Conservation (phyloP, 1,284 basidiomycete genomes). For the Ceratobasidium sp. region DNA sequence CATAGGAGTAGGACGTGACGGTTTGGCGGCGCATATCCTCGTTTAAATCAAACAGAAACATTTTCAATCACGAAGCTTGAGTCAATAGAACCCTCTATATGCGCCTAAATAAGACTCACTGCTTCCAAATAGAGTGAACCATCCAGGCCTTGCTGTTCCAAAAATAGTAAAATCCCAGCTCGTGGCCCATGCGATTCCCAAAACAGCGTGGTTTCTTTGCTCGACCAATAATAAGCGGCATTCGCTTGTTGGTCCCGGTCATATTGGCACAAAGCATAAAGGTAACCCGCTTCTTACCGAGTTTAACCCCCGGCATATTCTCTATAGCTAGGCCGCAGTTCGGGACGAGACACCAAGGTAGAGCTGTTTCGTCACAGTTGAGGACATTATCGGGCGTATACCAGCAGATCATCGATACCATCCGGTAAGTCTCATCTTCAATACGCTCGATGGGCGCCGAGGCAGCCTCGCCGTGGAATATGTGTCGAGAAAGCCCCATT, state of each 20-base stretch:
- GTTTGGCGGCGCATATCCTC: slow-evolving; percentile 22
- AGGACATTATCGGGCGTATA: slow-evolving; percentile 55
- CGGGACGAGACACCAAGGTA: slow-evolving; percentile 55
- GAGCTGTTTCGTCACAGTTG: slow-evolving; percentile 59
- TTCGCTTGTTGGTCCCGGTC: slow-evolving; percentile 54
- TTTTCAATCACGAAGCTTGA: neutral
- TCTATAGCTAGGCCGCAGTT: slow-evolving; percentile 52
- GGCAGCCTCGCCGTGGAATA: too few species aligned
- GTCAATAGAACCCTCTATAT: neutral
- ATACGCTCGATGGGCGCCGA: too few species aligned
- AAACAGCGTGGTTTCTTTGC: slow-evolving; percentile 53
- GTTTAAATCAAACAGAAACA: slow-evolving; percentile 4
- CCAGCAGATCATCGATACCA: neutral
- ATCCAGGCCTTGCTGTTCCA: slow-evolving; percentile 59
- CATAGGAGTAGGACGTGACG: slow-evolving; percentile 41
- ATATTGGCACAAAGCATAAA: slow-evolving; percentile 56
- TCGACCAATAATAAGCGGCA: slow-evolving; percentile 57
- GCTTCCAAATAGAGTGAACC: slow-evolving; percentile 52
- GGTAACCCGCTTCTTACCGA: slow-evolving; percentile 51
- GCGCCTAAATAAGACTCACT: neutral
- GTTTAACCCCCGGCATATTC: slow-evolving; percentile 52
- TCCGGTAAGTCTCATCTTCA: neutral
- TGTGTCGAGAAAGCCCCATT: too few species aligned
- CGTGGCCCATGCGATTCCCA: slow-evolving; percentile 48
- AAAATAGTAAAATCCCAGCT: slow-evolving; percentile 55